Base-by-base conservation (phyloP, 139 green algal species). In the Diplosphaera chodatii region DNA sequence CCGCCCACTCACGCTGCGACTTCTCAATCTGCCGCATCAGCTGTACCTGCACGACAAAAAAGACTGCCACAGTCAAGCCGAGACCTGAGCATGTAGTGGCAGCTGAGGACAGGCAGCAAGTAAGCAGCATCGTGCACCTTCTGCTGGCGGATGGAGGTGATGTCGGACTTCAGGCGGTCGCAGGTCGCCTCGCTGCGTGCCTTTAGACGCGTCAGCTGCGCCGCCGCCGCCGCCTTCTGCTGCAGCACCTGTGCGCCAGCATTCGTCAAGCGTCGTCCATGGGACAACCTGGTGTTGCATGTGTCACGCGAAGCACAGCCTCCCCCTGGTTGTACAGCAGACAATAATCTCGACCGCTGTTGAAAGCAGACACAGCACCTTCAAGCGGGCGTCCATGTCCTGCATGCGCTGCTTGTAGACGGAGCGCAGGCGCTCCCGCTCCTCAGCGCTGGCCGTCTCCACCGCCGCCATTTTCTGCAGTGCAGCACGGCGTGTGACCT, bases 91-190 rank as follows among this genome's bases (percentile, higher is more conserved):
- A n/a, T n/a, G n/a, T n/a, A n/a, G n/a, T n/a, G n/a, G n/a, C n/a
- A n/a, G n/a, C n/a, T n/a, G n/a, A n/a, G n/a, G n/a, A n/a, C n/a
- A n/a, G n/a, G n/a, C n/a, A n/a, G n/a, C n/a, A n/a, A n/a, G n/a
- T n/a, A n/a, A n/a, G n/a, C n/a, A n/a, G n/a, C n/a, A n/a, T n/a
- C n/a, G n/a, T n/a, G 66, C 32, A 90, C 88, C 78, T 92, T 91
- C 67, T 92, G 84, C 65, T 84, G 70, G 77, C 95, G 95, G 74
- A 97, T 94, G 64, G 77, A 65, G 20, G 56, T n/a, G 65, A 96
- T 96, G 72, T 97, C 91, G 2, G 41, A 71, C 25, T 90, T 66
- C 62, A 97, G 81, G 56, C 83, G 80, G 29, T 77, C 74, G 68
- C 78, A 85, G 18, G 63, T 79, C 10, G 80, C 74, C 71, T 84